Evolutionary conservation across 2,329 filamentous ascomycete species (phyloP).

Genomic region (Fusarium anguioides): DNA sequence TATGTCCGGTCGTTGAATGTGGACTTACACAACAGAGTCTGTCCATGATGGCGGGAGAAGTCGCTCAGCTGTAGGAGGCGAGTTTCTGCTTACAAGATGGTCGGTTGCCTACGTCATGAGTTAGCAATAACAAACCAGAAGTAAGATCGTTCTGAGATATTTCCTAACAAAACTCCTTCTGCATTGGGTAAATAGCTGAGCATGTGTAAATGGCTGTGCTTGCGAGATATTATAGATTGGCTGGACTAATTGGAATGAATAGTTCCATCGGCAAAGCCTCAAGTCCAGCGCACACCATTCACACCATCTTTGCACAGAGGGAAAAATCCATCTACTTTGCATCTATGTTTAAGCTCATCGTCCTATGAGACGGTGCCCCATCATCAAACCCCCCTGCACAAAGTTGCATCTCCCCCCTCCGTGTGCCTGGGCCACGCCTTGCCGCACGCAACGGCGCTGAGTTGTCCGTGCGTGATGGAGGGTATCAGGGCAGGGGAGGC

Average conservation of each 20-base stretch:
- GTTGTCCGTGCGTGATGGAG: constrained; percentile 50
- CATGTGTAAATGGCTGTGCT: constrained; percentile 4
- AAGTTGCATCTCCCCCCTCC: constrained; percentile 33
- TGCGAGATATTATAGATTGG: constrained; percentile 17
- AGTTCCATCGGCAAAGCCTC: constrained; percentile 9
- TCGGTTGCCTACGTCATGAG: constrained; percentile 30
- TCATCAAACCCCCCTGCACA: constrained; percentile 51
- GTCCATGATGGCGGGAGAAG: constrained; percentile 7
- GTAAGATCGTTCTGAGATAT: constrained; percentile 14
- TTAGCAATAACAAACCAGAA: constrained; percentile 1
- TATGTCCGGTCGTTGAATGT: constrained; percentile 25
- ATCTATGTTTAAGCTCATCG: constrained; percentile 28
- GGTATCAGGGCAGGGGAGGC: constrained; percentile 37
- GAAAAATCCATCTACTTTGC: constrained; percentile 30
- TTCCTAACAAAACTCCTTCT: constrained; percentile 21
- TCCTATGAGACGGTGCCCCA: constrained; percentile 58
- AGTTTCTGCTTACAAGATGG: constrained; percentile 20
- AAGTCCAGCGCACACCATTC: constrained; percentile 25
- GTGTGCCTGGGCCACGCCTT: constrained; percentile 42
- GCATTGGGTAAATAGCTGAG: constrained; percentile 25
- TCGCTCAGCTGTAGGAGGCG: not conserved
- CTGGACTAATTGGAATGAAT: constrained; percentile 29
- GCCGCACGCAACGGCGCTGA: constrained; percentile 42
- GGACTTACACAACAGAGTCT: constrained; percentile 29
- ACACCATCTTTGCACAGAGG: constrained; percentile 30